Conservation (phyloP, 2,329 filamentous ascomycete species). For the Cadophora malorum region DNA sequence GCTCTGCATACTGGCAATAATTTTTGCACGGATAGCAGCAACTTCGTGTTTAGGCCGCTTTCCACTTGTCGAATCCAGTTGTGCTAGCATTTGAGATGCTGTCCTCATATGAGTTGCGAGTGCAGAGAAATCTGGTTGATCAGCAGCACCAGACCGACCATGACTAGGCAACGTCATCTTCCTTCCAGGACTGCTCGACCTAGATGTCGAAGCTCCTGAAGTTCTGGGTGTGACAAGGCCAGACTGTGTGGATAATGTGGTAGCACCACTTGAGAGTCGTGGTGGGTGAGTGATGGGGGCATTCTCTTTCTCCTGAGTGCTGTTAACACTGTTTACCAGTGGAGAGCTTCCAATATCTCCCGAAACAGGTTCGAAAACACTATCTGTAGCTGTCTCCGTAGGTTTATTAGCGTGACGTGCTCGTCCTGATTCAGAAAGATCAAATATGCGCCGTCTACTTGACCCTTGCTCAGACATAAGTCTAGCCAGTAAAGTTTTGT, state of each 20-base stretch:
- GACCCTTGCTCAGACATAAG: constrained; percentile 63
- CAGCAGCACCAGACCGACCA: constrained; percentile 59
- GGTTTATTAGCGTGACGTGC: constrained; percentile 51
- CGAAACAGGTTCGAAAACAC: constrained; percentile 82
- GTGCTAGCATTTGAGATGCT: constrained; percentile 85
- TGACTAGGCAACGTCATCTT: constrained; percentile 66
- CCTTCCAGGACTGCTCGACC: constrained; percentile 71
- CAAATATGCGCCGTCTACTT: constrained; percentile 65
- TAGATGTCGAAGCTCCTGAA: constrained; percentile 71
- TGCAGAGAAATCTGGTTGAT: constrained; percentile 82
- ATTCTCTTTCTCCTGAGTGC: constrained; percentile 49
- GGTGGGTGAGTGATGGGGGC: constrained; percentile 49
- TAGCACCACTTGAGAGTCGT: constrained; percentile 66
- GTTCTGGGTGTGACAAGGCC: constrained; percentile 71
- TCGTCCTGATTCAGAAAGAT: constrained; percentile 70
- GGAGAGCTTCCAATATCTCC: constrained; percentile 80
- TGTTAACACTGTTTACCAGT: constrained; percentile 64
- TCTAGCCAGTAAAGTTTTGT: constrained; percentile 66
- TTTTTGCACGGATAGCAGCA: constrained; percentile 82
- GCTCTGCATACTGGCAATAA: constrained; percentile 89
- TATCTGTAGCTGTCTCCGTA: constrained; percentile 57
- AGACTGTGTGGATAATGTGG: constrained; percentile 64
- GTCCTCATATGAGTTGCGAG: constrained; percentile 87
- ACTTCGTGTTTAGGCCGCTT: constrained; percentile 83
- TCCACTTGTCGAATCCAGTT: constrained; percentile 79